A percentile compares a stretch with the other conserved stretches of the same genome.
These are phyloP conservation scores for Mycena vulgaris DNA, from an alignment of 768 basidiomycete genomes.

Conservation along the genomic window DNA sequence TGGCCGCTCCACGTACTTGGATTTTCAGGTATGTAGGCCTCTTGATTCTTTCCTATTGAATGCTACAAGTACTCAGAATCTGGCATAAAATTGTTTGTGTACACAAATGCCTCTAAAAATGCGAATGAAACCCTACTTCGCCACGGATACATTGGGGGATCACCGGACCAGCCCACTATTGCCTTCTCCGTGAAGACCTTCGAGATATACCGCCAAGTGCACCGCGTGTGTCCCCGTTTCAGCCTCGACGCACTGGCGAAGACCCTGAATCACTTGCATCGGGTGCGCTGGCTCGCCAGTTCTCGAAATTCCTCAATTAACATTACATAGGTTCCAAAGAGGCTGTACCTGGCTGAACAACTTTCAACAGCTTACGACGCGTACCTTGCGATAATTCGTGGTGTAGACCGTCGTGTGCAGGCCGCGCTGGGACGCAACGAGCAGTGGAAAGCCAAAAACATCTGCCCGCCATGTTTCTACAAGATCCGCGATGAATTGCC, in stretches of 20 bases:
- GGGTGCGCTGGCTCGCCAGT: too few relatives aligned
- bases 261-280: slow-evolving; percentile 37
- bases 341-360: not conserved
- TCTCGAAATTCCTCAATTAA: too few relatives aligned
- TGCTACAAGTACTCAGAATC: too few relatives aligned
- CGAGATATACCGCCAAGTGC: slow-evolving; percentile 43
- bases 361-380: slow-evolving; percentile 8
- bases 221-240: slow-evolving; percentile 42
- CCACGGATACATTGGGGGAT: slow-evolving; percentile 42
- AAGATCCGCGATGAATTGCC: not conserved
- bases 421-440: not conserved
- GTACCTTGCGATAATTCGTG: slow-evolving; percentile 8
- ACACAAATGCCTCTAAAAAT: too few relatives aligned
- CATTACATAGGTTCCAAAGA: too few relatives aligned
- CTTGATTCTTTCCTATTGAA: too few relatives aligned
- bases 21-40: too few relatives aligned
- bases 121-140: slow-evolving; percentile 38
- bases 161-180: slow-evolving; percentile 34
- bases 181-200: slow-evolving; percentile 39
- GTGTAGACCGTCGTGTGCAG: not conserved
- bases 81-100: not conserved
- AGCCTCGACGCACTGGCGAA: slow-evolving; percentile 39
- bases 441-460: slow-evolving; percentile 3
- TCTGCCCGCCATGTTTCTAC: slow-evolving; percentile 23
- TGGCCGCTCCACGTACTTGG: slow-evolving; percentile 8